Conservation (phyloP, 2,329 filamentous ascomycete genomes). For the Furcasterigmium sp. region DNA sequence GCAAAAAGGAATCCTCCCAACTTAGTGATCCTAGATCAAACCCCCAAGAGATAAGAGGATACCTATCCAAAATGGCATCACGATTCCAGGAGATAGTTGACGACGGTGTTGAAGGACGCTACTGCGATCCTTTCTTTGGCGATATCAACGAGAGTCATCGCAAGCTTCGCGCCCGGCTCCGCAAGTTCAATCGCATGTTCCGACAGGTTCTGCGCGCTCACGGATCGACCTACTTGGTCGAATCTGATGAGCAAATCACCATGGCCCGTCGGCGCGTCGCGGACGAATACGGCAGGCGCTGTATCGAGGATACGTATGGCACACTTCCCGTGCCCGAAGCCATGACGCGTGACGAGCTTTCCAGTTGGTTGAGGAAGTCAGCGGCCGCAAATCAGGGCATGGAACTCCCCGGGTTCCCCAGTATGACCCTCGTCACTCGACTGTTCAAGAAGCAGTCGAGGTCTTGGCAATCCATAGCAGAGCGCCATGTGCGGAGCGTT, state of each 20-base stretch:
- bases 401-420: constrained; percentile 33
- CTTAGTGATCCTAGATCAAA: constrained; percentile 16
- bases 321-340: constrained; percentile 20
- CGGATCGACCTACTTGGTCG: constrained; percentile 13
- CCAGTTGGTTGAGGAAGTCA: constrained; percentile 20
- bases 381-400: constrained; percentile 31
- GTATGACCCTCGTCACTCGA: constrained; percentile 27
- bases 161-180: constrained; percentile 23
- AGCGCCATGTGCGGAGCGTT: constrained; percentile 26
- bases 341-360: constrained; percentile 13
- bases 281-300: too few relatives aligned
- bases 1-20: constrained; percentile 11
- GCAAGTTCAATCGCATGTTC: constrained; percentile 23
- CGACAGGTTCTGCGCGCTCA: constrained; percentile 17
- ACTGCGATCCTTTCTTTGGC: constrained; percentile 30
- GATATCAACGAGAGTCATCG: constrained; percentile 5
- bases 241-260: too few relatives aligned
- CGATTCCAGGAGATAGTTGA: constrained; percentile 25
- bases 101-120: constrained; percentile 21
- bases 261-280: too few relatives aligned
- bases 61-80: constrained; percentile 27
- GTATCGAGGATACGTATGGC: constrained; percentile 12
- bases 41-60: constrained; percentile 20
- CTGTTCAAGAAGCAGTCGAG: constrained; percentile 31
- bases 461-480: constrained; percentile 32